phyloP scores from a whole-genome alignment of 2,329 filamentous ascomycete genomes.

The Ascochyta clinopodiicola region DNA sequence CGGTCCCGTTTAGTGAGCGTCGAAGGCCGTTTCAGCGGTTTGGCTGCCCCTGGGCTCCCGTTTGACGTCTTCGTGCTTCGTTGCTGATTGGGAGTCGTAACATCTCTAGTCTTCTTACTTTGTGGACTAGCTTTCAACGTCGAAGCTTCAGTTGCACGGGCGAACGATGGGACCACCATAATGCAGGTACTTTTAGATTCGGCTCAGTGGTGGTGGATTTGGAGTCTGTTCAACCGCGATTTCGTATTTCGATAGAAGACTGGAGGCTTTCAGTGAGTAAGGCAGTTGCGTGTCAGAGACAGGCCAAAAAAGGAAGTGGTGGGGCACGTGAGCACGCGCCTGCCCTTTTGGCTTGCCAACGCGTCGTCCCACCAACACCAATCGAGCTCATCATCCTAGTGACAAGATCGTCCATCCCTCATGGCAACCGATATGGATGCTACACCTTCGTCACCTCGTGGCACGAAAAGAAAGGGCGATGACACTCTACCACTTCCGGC shows the following conservation, averaged over 20 bases:
- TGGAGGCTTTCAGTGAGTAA: background rate
- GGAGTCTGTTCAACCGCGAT: background rate
- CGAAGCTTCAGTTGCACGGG: slow-evolving; percentile 28
- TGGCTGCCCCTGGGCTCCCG: background rate
- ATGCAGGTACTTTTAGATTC: background rate
- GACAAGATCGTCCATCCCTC: background rate
- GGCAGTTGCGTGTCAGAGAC: slow-evolving; percentile 12
- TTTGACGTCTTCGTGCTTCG: background rate
- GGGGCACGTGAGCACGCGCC: slow-evolving; percentile 25
- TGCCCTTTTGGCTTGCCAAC: slow-evolving; percentile 14
- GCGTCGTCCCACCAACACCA: slow-evolving; percentile 15
- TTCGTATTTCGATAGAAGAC: background rate
- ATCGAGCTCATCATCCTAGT: slow-evolving; percentile 2
- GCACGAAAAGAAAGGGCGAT: slow-evolving; percentile 47
- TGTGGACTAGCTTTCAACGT: slow-evolving; percentile 8
- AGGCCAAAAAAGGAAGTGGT: slow-evolving; percentile 19
- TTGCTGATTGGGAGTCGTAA: background rate
- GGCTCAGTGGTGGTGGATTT: too few relatives aligned
- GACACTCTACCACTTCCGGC: slow-evolving; percentile 43
- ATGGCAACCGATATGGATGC: slow-evolving; percentile 45
- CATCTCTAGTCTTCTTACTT: background rate
- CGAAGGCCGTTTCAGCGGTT: slow-evolving; percentile 22
- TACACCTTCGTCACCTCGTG: slow-evolving; percentile 36
- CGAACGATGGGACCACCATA: slow-evolving; percentile 29
- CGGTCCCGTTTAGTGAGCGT: slow-evolving; percentile 15